Base-by-base conservation (phyloP, 2,329 filamentous ascomycete genomes). In the Microdochium nivale region DNA sequence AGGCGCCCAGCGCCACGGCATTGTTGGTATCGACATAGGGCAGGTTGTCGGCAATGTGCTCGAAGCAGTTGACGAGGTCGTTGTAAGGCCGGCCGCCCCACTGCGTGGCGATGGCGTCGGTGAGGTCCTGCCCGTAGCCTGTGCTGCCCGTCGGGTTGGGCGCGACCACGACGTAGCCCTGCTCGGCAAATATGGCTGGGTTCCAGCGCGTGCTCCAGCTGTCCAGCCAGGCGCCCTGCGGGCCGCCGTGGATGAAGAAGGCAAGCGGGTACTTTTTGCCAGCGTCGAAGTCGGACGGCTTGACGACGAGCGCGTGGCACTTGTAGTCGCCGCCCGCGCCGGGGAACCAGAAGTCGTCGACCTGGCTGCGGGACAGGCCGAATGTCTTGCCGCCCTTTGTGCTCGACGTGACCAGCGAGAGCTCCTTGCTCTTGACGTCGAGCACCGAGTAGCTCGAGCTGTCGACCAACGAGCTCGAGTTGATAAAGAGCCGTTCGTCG, bases 1-100 rank as follows among this genome's bases (percentile, higher is more conserved):
- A 84, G 1, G 87, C 88, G 4, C 88, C 88, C 0, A 90, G 70
- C 1, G 86, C 87, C 1, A 94, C 87, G 1, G 87, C 81, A 11
- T 81, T 77, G 3, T 73, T 66, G 0, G 80, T 86, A 62, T 94
- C 87, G 35, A 90, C 80, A 58, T 84, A 88, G 1, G 73, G 65
- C 59, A 91, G 67, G 52, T 87, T 76, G 27, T 80, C 68, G 56
- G 80, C 77, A 47, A 95, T 78, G 65, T 88, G 83, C 58, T 92
- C 84, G 63, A 90, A 89, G 54, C 84, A 85, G 54, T 84, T 82
- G 25, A 87, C 87, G 19, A 96, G 75, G 62, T 96, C 91, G 27
- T 87, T 69, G 65, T 95, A 96, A 0, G 91, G 91, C 35, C 81
- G 77, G 4, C 89, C 88, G 56, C 90, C 91, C 91, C 91, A 96